A percentile compares a stretch with the other conserved stretches of the same genome.
Conservation (phyloP, 2,329 filamentous ascomycete genomes). For the Colletotrichum tropicicola region DNA sequence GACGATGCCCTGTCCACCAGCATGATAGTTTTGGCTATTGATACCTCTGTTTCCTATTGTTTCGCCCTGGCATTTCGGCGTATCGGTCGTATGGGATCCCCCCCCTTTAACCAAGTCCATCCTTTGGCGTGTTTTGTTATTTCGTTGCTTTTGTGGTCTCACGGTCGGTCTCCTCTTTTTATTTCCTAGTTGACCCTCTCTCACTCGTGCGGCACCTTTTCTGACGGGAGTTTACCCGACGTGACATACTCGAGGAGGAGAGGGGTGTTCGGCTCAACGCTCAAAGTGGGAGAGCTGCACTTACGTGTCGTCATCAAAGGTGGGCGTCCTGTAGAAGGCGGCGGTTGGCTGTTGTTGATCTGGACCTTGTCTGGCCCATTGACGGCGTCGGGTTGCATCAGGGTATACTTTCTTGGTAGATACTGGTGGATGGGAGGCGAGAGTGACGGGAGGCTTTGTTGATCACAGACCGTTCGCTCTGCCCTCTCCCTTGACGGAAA, state of each 20-base stretch:
- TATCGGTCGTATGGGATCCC: slow-evolving; percentile 14
- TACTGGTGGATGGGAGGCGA: not conserved
- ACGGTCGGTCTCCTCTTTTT: slow-evolving; percentile 2
- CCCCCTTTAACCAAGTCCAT: slow-evolving; percentile 17
- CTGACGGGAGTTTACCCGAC: not conserved
- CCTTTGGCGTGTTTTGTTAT: not conserved
- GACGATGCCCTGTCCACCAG: slow-evolving; percentile 72
- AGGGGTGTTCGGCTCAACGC: not conserved
- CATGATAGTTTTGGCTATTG: slow-evolving; percentile 68
- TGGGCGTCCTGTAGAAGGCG: not conserved
- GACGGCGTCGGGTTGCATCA: not conserved
- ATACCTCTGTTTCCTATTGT: slow-evolving; percentile 19
- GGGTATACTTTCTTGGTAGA: slow-evolving; percentile 13
- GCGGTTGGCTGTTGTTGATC: not conserved
- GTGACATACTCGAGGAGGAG: not conserved
- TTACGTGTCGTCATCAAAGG: slow-evolving; percentile 11
- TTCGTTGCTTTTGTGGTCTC: not conserved
- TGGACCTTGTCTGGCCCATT: not conserved
- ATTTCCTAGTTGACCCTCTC: not conserved
- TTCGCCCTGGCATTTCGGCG: slow-evolving; percentile 12
- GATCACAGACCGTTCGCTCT: not conserved
- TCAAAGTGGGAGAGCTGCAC: not conserved
- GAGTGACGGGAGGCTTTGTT: not conserved
- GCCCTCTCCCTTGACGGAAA: not conserved
- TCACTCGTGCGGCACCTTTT: not conserved